Percentiles rank a stretch among this genome's conserved stretches.
phyloP scores from a whole-genome alignment of 2,329 filamentous ascomycete species.

The Simplicillium aogashimaense region DNA sequence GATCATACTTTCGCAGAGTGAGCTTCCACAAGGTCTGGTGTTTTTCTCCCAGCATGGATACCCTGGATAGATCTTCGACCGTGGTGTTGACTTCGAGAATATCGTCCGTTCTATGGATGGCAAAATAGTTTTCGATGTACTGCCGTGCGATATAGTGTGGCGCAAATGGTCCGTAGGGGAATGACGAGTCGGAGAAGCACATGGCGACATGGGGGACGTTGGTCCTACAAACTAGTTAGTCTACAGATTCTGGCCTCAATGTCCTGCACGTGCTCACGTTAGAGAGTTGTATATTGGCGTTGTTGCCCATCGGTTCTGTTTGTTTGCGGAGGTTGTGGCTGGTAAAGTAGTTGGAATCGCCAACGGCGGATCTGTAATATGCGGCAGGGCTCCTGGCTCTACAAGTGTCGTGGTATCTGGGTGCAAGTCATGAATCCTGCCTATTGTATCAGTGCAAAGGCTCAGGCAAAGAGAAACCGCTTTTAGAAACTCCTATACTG shows the following conservation, averaged over 20 bases:
- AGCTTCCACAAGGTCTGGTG: conserved; percentile 35
- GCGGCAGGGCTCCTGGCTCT: conserved; percentile 31
- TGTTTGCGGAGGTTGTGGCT: conserved; percentile 23
- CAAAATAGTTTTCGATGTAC: conserved; percentile 47
- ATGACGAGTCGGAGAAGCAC: conserved; percentile 41
- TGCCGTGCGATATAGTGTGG: conserved; percentile 44
- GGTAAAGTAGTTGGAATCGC: conserved; percentile 31
- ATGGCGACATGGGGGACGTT: conserved; percentile 48
- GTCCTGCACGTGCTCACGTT: conserved; percentile 26
- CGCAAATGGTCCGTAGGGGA: conserved; percentile 45
- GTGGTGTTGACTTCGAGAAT: conserved; percentile 39
- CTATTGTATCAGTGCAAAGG: neutral
- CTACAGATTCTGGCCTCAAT: neutral
- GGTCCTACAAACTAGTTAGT: conserved; percentile 23
- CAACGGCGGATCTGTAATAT: conserved; percentile 35
- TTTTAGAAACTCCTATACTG: neutral
- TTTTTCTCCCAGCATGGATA: conserved; percentile 7
- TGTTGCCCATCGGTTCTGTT: conserved; percentile 32
- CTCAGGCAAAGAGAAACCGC: neutral
- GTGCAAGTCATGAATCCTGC: conserved; percentile 41
- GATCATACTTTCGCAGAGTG: conserved; percentile 35
- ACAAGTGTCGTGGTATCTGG: conserved; percentile 22
- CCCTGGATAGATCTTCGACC: conserved; percentile 34
- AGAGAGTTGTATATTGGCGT: conserved; percentile 42
- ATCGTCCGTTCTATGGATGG: conserved; percentile 34